Percentiles rank a stretch among this genome's conserved stretches.
Evolutionary conservation across 2,329 filamentous ascomycete species (phyloP).

Genomic region (Diaporthe sp.): DNA sequence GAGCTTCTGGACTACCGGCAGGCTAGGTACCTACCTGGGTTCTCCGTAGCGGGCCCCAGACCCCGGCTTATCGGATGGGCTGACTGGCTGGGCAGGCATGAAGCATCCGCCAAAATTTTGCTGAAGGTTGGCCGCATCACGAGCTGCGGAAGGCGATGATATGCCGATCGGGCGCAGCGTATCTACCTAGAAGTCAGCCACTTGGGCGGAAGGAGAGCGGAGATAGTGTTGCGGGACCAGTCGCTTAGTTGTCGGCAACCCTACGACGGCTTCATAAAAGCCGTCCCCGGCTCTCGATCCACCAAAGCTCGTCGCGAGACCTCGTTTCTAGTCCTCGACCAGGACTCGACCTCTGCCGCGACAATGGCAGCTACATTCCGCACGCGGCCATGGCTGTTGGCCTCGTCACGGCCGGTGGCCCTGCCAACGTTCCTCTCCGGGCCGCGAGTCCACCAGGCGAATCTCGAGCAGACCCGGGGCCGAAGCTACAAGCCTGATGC

Average conservation of each 20-base stretch:
- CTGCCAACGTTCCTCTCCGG: slow-evolving; percentile 20
- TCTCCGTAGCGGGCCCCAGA: background rate
- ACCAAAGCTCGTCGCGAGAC: background rate
- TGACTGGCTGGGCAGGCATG: slow-evolving; percentile 10
- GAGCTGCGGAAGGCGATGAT: slow-evolving; percentile 8
- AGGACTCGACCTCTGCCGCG: background rate
- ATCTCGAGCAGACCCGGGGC: slow-evolving; percentile 36
- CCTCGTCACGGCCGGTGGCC: background rate
- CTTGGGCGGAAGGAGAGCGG: slow-evolving; percentile 28
- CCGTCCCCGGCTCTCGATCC: background rate
- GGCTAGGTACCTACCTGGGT: background rate
- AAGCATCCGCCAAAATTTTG: slow-evolving; percentile 20
- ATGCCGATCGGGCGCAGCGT: slow-evolving; percentile 5
- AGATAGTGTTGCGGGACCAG: background rate
- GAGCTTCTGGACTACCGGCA: slow-evolving; percentile 3
- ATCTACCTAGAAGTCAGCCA: background rate
- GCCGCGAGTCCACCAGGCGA: slow-evolving; percentile 7
- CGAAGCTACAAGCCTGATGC: slow-evolving; percentile 16
- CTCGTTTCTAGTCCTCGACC: background rate
- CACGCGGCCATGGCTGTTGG: slow-evolving; percentile 39
- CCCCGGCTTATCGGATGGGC: slow-evolving; percentile 16
- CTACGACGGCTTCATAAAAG: slow-evolving; percentile 3
- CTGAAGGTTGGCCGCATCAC: slow-evolving; percentile 1
- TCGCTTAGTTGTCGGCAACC: background rate
- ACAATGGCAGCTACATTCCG: slow-evolving; percentile 42